Evolutionary conservation across 176 grass and related monocot genomes (phyloP).

Genomic region (Phoenix roebelenii): DNA sequence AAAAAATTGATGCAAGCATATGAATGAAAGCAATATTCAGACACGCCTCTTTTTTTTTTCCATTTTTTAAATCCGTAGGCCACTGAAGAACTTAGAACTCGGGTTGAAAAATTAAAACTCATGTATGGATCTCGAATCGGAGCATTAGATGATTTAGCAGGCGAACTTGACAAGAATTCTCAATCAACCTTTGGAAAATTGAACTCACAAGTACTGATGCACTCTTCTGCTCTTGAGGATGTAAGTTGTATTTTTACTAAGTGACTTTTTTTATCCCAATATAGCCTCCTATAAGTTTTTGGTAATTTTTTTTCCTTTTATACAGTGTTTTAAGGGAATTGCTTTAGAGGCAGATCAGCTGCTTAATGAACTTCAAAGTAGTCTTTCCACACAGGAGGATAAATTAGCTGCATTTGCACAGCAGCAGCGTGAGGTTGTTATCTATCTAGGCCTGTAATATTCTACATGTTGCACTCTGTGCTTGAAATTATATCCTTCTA

Average conservation of each 20-base stretch:
- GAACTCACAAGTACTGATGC: constrained; percentile 84
- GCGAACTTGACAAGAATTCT: constrained; percentile 90
- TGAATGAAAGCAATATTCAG: too few species aligned
- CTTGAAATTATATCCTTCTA: too few species aligned
- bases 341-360: constrained; percentile 79
- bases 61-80: constrained; percentile 33
- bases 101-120: constrained; percentile 57
- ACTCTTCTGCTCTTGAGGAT: constrained; percentile 70
- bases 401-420: constrained; percentile 56
- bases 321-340: constrained; percentile 85
- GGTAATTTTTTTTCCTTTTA: constrained; percentile 11
- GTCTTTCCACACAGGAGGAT: constrained; percentile 79
- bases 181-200: constrained; percentile 77
- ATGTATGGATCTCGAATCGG: constrained; percentile 76
- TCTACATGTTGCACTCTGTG: too few species aligned
- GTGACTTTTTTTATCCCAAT: too few species aligned
- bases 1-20: too few species aligned
- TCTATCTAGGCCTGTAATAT: too few species aligned
- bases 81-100: constrained; percentile 58
- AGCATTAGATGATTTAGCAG: constrained; percentile 67
- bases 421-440: constrained; percentile 67
- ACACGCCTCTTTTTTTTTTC: constrained; percentile 6
- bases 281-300: too few species aligned
- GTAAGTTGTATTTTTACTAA: constrained; percentile 30
- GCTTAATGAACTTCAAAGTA: constrained; percentile 69